Conservation (phyloP, 2,329 filamentous ascomycete genomes). For the Hymenoscyphus occultus region DNA sequence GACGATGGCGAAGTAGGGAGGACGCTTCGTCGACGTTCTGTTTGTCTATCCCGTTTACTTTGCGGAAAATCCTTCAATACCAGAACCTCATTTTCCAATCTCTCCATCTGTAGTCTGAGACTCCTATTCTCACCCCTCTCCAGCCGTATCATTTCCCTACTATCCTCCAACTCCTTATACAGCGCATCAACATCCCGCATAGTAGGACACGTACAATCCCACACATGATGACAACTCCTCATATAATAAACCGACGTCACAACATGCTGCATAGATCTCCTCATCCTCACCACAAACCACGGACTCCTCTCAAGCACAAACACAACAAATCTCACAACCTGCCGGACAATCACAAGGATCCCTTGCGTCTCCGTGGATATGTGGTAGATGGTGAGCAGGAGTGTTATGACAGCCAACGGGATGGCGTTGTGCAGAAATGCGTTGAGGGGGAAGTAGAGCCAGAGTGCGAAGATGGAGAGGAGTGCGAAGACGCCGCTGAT, state of each 20-base stretch:
- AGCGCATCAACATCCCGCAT: neutral
- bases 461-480: neutral
- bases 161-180: too few species aligned
- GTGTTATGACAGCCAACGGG: neutral
- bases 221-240: constrained; percentile 9
- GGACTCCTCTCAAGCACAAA: neutral
- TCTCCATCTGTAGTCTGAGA: neutral
- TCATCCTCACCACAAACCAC: neutral
- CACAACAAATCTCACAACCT: neutral
- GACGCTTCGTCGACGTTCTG: too few species aligned
- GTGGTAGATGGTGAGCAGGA: neutral
- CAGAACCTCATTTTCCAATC: neutral
- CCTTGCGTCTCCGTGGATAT: neutral
- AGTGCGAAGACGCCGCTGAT: neutral
- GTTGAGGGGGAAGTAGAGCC: neutral
- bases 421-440: neutral
- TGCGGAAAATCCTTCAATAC: too few species aligned
- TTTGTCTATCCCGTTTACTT: too few species aligned
- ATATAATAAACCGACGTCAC: neutral
- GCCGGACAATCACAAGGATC: neutral
- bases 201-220: constrained; percentile 1
- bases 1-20: neutral
- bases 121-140: neutral
- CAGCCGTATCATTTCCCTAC: neutral
- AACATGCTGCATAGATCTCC: neutral